Evolutionary conservation across 805 yeast genomes (phyloP), one percentile per base, ranked within the genome.

Genomic region (Kuraishia hungarica): DNA sequence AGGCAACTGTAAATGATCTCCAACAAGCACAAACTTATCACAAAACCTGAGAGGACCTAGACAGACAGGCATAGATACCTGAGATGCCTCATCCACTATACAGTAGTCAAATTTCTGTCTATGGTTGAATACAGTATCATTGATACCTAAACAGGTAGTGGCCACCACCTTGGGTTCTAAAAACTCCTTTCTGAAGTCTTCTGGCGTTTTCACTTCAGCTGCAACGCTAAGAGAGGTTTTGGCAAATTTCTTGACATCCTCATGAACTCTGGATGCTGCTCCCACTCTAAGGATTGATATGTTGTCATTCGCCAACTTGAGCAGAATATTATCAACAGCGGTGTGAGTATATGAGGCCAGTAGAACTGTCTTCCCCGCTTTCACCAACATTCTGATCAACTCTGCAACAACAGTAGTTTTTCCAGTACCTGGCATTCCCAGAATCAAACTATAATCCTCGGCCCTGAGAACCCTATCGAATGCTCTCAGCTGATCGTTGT

Each of bases 351-450:
- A 91, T 0, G 97, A 87, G 0, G 97, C 82, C 51, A 94, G 69
- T 23, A 94, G 72, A 1, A 94, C 86, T 0, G 87, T 75, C 64
- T 87, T 87, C 1, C 81, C 83, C 51, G 77, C 76, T 1, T 71
- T 69, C 2, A 84, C 86, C 28, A 94, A 66, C 48, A 79, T 72
- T 56, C 79, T 76, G 49, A 92, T 85, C 19, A 94, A 63, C 51
- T 85, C 83, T 0, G 96, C 87, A 54, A 94, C 91, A 0, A 92
- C 87, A 0, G 98, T 90, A 1, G 97, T 90, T 64, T 90, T 90
- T 10, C 97, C 99, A 0, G 98, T 94, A 2, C 99, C 99, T 0
- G 99, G 99, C 99, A 94, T 94, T 0, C 99, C 99, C 57, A 93
- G 71, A 20, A 94, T 80, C 61, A 94, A 73, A 2, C 92, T 76